Conservation (phyloP, 176 grass and related monocot genomes). For the Avena atlantica region DNA sequence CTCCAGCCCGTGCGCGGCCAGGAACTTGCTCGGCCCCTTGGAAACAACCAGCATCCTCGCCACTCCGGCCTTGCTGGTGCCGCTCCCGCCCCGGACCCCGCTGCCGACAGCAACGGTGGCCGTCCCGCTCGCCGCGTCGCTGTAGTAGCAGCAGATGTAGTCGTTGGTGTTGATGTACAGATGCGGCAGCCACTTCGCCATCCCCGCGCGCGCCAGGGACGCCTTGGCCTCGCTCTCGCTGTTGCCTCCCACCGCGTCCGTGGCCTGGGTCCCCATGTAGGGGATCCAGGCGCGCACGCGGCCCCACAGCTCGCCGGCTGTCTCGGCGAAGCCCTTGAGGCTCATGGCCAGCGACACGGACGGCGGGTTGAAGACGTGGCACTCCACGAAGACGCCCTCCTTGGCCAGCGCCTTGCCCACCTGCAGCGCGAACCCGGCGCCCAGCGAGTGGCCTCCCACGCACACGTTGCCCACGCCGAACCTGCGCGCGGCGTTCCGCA, state of each 20-base stretch:
- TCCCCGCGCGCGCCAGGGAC: conserved; percentile 25
- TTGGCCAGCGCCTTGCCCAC: conserved; percentile 85
- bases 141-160: conserved; percentile 93
- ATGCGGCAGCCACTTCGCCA: conserved; percentile 75
- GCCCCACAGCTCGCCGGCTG: conserved; percentile 66
- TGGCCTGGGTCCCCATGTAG: conserved; percentile 34
- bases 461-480: conserved; percentile 55
- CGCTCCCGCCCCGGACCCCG: conserved; percentile 9
- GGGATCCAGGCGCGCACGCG: conserved; percentile 58
- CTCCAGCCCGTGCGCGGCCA: conserved; percentile 76
- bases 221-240: conserved; percentile 31
- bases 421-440: conserved; percentile 85
- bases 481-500: conserved; percentile 45
- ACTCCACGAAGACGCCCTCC: conserved; percentile 80
- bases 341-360: conserved; percentile 82
- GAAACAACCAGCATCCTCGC: conserved; percentile 69
- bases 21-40: conserved; percentile 81
- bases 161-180: conserved; percentile 91
- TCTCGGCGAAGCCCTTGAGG: conserved; percentile 65
- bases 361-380: conserved; percentile 92
- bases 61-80: neutral
- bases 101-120: conserved; percentile 56
- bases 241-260: neutral
- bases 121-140: conserved; percentile 48
- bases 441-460: conserved; percentile 78